These are phyloP conservation scores for Solanum hybrid DNA, from an alignment of 305 asterid genomes.

Conservation along the genomic window DNA sequence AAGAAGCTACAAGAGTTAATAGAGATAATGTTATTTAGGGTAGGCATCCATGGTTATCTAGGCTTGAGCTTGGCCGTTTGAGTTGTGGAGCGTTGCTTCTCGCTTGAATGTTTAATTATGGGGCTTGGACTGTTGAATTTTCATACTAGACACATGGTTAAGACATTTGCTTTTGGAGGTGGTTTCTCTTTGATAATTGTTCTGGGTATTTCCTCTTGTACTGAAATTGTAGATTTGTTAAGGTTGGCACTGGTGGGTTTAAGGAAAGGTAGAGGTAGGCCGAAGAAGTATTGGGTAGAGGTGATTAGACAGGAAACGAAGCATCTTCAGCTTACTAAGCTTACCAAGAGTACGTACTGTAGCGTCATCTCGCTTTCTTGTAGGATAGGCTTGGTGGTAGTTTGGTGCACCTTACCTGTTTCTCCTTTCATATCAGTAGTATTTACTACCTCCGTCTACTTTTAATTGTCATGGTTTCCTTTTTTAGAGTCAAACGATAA, in stretches of 20 bases:
- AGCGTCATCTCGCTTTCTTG: neutral
- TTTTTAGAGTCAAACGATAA: neutral
- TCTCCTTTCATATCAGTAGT: neutral
- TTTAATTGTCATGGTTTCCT: neutral
- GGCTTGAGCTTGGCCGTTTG: neutral
- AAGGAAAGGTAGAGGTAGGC: neutral
- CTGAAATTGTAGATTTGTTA: neutral
- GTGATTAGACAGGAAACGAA: neutral
- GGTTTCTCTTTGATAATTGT: neutral
- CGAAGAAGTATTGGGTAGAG: neutral
- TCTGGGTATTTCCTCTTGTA: neutral
- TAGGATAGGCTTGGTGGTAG: neutral
- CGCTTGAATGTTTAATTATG: neutral
- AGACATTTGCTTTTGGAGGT: neutral
- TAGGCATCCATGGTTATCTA: neutral
- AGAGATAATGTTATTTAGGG: neutral
- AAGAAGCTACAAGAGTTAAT: neutral
- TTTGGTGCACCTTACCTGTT: neutral
- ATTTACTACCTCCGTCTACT: neutral
- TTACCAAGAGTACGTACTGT: neutral
- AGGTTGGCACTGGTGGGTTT: neutral
- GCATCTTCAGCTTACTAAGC: neutral
- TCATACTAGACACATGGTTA: neutral
- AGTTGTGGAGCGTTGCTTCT: neutral
- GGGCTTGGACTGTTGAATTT: neutral